Evolutionary conservation across 208 protist species (phyloP).

Genomic region (Trypanosoma cruzi): DNA sequence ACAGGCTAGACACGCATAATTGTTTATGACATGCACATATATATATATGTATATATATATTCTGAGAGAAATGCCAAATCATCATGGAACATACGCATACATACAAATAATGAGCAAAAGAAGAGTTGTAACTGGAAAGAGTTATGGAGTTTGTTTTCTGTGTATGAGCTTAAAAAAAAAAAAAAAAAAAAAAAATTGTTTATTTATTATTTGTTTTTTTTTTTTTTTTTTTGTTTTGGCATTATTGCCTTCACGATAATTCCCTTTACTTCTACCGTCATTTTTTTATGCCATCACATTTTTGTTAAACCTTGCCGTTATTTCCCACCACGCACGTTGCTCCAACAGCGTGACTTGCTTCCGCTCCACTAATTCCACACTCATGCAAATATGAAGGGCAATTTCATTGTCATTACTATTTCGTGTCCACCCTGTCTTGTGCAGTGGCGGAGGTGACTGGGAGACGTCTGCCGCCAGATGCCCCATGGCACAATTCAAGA

Average conservation of each 20-base stretch:
- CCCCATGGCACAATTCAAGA: not conserved
- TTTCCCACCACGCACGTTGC: constrained; percentile 15
- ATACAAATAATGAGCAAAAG: no score
- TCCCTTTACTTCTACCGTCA: not conserved
- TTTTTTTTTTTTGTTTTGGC: not conserved
- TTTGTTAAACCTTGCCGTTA: not conserved
- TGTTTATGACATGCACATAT: no score
- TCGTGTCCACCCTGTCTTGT: not conserved
- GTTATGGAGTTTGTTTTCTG: no score
- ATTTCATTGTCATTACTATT: constrained; percentile 2
- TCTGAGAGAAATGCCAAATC: no score
- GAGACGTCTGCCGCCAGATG: not conserved
- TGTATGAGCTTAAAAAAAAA: no score
- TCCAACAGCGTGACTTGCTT: constrained; percentile 23
- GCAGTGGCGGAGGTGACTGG: not conserved
- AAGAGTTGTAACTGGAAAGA: no score
- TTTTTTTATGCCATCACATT: not conserved
- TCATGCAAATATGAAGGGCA: constrained; percentile 19
- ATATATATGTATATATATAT: no score
- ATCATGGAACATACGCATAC: no score
- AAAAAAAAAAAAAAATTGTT: not conserved
- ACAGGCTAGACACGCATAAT: no score
- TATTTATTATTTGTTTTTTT: no score
- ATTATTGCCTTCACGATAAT: not conserved
- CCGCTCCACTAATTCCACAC: constrained; percentile 24